Evolutionary conservation across 805 yeast genomes (phyloP), one percentile per base, ranked within the genome.

Genomic region (Metschnikowia shivogae): DNA sequence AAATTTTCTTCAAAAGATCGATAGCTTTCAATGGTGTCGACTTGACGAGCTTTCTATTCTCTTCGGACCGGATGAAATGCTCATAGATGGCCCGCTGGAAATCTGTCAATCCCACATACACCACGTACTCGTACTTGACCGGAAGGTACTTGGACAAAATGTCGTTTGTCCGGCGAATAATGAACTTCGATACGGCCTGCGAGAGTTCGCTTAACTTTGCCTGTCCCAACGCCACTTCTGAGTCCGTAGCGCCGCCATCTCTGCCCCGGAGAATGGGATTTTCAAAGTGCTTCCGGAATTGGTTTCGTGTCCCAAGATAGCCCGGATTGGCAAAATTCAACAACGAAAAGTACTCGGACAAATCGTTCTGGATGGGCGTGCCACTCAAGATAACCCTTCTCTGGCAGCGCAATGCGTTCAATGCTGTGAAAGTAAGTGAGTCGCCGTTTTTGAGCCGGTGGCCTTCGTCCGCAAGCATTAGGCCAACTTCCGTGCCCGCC

Each of bases 291-390:
- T 82, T 87, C 47, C 95, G 74, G 62, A 93, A 93, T 47, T 92
- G 96, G 22, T 64, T 66, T 53, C 95, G 77, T 1, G 96, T 73
- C 0, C 99, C 99, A 36, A 93, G 68, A 32, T 88, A 76, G 0
- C 96, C 96, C 0, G 99, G 99, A 60, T 92, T 93, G 7, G 98
- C 95, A 69, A 92, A 92, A 57, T 83, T 87, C 48, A 93, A 70
- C 41, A 92, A 67, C 1, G 98, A 87, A 60, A 89, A 93, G 66
- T 92, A 92, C 65, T 92, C 99, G 0, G 96, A 84, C 30, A 92
- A 71, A 68, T 92, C 98, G 57, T 92, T 92, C 63, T 92, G 99
- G 52, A 92, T 90, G 0, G 99, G 99, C 0, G 99, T 92, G 32
- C 99, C 99, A 1, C 97, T 88, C 19, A 92, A 68, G 52, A 92